Percentiles rank a stretch among this genome's conserved stretches.
phyloP scores from a whole-genome alignment of 2,329 filamentous ascomycete genomes.

The Rhexocercosporidium sp. region DNA sequence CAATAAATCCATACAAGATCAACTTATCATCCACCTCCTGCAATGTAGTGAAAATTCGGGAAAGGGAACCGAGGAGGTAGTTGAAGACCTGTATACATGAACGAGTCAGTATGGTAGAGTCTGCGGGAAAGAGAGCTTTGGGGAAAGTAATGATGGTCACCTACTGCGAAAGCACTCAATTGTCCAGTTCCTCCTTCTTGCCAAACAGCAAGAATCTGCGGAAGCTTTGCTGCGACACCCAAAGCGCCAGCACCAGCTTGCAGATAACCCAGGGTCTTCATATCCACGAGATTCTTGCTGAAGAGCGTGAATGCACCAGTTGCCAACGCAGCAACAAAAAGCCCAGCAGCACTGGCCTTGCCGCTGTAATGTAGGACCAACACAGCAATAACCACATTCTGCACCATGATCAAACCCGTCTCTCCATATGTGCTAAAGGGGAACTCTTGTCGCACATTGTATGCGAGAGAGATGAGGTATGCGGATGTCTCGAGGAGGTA shows the following conservation, averaged over 20 bases:
- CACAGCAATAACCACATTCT: slow-evolving; percentile 89
- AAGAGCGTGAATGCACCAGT: slow-evolving; percentile 74
- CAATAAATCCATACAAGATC: slow-evolving; percentile 93
- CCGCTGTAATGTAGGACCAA: slow-evolving; percentile 86
- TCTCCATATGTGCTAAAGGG: slow-evolving; percentile 98
- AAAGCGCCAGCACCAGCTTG: slow-evolving; percentile 85
- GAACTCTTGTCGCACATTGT: slow-evolving; percentile 89
- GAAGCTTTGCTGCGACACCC: slow-evolving; percentile 88
- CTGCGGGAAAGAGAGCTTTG: background rate
- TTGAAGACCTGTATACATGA: slow-evolving; percentile 79
- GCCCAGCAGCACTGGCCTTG: slow-evolving; percentile 68
- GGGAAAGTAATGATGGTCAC: slow-evolving; percentile 40
- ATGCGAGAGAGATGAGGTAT: slow-evolving; percentile 88
- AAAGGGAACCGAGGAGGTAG: slow-evolving; percentile 90
- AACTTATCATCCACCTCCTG: slow-evolving; percentile 97
- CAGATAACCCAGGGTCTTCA: slow-evolving; percentile 57
- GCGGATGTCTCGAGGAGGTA: slow-evolving; percentile 91
- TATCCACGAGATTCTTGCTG: slow-evolving; percentile 67
- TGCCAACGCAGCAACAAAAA: slow-evolving; percentile 79
- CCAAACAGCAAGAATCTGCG: slow-evolving; percentile 89
- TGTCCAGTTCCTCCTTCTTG: slow-evolving; percentile 89
- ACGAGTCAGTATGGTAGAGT: background rate
- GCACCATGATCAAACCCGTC: slow-evolving; percentile 86
- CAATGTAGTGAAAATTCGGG: slow-evolving; percentile 95
- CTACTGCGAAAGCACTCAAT: slow-evolving; percentile 92